These are phyloP conservation scores for Fusarium neocosmosporiellum DNA, from an alignment of 2,329 filamentous ascomycete species.

Conservation along the genomic window DNA sequence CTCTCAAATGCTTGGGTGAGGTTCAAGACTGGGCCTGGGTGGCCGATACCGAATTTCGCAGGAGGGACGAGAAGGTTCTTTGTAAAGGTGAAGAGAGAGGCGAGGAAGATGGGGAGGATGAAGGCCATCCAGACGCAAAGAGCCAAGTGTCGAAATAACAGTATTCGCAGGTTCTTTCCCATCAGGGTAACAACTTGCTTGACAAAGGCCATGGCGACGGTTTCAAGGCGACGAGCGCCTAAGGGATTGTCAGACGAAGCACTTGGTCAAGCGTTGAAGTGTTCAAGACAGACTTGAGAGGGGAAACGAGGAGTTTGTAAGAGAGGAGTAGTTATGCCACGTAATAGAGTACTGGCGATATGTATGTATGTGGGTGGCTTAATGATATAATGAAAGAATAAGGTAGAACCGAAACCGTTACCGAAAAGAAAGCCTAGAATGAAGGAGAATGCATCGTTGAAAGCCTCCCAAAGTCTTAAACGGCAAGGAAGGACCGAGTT, in stretches of 20 bases:
- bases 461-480: background rate
- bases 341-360: background rate
- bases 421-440: background rate
- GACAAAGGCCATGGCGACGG: constrained; percentile 60
- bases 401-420: background rate
- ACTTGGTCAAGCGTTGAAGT: background rate
- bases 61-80: constrained; percentile 87
- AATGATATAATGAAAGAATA: background rate
- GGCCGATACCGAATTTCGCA: constrained; percentile 78
- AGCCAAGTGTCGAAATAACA: constrained; percentile 63
- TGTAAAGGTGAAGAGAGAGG: constrained; percentile 74
- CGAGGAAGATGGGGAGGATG: constrained; percentile 67
- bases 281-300: background rate
- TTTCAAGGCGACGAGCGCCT: constrained; percentile 14
- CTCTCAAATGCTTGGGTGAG: constrained; percentile 71
- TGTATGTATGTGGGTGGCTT: background rate
- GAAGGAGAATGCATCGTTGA: background rate
- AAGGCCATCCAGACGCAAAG: constrained; percentile 68
- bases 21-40: constrained; percentile 68
- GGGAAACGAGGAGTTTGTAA: background rate
- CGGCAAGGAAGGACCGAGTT: background rate
- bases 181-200: constrained; percentile 71
- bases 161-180: constrained; percentile 70
- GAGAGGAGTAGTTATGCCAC: background rate
- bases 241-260: background rate